Evolutionary conservation across 2,329 filamentous ascomycete species (phyloP).

Genomic region (Gliomastix tumulicola): DNA sequence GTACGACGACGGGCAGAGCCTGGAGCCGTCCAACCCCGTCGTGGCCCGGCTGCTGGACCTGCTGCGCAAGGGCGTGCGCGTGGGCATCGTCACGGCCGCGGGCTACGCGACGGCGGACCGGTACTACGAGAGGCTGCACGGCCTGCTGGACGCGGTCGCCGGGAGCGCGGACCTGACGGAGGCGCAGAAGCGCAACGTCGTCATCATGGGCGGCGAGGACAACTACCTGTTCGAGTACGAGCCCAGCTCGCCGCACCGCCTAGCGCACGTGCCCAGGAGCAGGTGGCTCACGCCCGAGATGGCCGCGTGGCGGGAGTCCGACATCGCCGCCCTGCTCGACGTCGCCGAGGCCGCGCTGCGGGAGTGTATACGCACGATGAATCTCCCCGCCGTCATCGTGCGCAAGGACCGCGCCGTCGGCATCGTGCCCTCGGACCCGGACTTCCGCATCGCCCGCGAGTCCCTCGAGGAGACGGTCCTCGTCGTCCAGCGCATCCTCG

Average conservation of each 20-base stretch:
- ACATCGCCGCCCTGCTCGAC: conserved; percentile 77
- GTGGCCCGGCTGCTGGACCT: conserved; percentile 64
- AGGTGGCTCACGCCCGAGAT: conserved; percentile 75
- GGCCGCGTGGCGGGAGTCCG: conserved; percentile 67
- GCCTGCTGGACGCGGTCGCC: conserved; percentile 74
- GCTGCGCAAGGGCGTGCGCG: conserved; percentile 68
- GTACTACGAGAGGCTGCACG: conserved; percentile 83
- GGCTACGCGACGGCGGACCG: conserved; percentile 83
- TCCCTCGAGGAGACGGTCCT: conserved; percentile 93
- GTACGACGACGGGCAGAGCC: conserved; percentile 80
- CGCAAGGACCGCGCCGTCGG: conserved; percentile 86
- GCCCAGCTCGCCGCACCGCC: conserved; percentile 53
- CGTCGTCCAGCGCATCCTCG: conserved; percentile 86
- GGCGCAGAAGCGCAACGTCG: conserved; percentile 66
- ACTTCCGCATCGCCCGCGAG: conserved; percentile 71
- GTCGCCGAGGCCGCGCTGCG: conserved; percentile 78
- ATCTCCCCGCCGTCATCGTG: conserved; percentile 71
- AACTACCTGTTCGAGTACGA: conserved; percentile 90
- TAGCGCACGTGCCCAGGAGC: conserved; percentile 58
- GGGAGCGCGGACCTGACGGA: conserved; percentile 50
- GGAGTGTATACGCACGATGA: conserved; percentile 74
- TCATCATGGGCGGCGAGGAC: conserved; percentile 92
- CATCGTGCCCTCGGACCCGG: conserved; percentile 56
- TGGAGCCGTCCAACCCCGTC: conserved; percentile 70
- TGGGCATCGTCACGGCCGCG: conserved; percentile 94